Base-by-base conservation (phyloP, 495 filamentous ascomycete species). In the Massariosphaeria phaeospora region DNA sequence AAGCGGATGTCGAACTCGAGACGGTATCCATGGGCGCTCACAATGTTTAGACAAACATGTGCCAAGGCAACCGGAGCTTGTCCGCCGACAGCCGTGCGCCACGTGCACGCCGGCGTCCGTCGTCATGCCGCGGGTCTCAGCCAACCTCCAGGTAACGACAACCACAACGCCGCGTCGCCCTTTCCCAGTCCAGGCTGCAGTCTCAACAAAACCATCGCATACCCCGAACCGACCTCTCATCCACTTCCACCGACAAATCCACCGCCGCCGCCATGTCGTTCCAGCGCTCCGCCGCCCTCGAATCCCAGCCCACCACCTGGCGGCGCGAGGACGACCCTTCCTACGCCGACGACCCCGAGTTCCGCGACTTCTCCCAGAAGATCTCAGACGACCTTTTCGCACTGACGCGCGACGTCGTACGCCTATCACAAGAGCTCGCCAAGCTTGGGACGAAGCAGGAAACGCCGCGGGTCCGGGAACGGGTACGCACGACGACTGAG, bases 371-470 rank as follows among this genome's bases (percentile, higher is more conserved):
- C 57, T 88, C 89, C 55, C 83, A 87, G 64, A 77, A 81, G 20
- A 80, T 97, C 43, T 91, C 84, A 63, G 84, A 87, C 64, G 83
- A 89, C 69, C 77, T 99, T 21, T 95, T 96, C 69, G 79, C 77
- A 23, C 78, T 99, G 48, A 95, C 89, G 18, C 83, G 84, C 35
- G 94, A 93, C 67, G 89, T 95, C 61, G 82, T 85, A 50, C 81
- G 82, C 25, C 75, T 99, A 5, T 84, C 79, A 34, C 81, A 81
- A 52, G 86, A 99, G 64, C 79, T 99, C 48, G 79, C 79, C 12
- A 79, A 91, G 20, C 78, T 98, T 9, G 94, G 93, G 21, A 96
- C 89, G 7, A 85, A 84, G 68, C 83, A 87, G 9, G 93, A 99
- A 66, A 96, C 89, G 2, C 89, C 91, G 40, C 80, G 88, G 34